Conservation (phyloP, 1,139 yeast species). For the Entelexis sorbosivorans region DNA sequence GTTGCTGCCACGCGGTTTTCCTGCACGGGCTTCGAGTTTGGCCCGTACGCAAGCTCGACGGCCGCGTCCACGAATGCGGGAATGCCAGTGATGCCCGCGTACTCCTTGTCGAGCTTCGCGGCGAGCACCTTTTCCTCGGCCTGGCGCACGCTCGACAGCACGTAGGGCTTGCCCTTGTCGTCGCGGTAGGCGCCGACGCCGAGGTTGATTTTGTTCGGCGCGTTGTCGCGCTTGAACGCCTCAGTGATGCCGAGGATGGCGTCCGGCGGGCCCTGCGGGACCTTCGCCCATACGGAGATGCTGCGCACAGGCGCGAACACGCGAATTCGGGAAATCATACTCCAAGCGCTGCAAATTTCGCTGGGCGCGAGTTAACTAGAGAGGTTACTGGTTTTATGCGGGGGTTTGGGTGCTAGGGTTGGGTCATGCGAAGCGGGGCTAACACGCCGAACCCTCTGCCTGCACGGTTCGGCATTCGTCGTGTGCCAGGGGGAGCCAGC, state of each 20-base stretch:
- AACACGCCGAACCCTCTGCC: neutral
- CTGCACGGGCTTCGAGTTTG: conserved; percentile 31
- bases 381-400: conserved; percentile 2
- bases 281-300: conserved; percentile 29
- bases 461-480: conserved; percentile 2
- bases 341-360: neutral
- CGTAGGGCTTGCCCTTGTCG: conserved; percentile 86
- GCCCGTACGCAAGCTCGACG: conserved; percentile 49
- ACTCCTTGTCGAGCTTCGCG: conserved; percentile 71
- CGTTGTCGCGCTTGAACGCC: conserved; percentile 39
- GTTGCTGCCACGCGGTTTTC: conserved; percentile 46
- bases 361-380: neutral
- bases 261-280: conserved; percentile 54
- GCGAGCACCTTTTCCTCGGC: conserved; percentile 36
- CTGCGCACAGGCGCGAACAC: conserved; percentile 5
- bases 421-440: conserved; percentile 3
- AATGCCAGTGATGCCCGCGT: conserved; percentile 73
- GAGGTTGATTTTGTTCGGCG: conserved; percentile 61
- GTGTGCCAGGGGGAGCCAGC: neutral
- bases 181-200: conserved; percentile 98
- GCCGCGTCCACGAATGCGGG: conserved; percentile 67
- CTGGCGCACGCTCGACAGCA: conserved; percentile 65
- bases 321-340: conserved; percentile 4
- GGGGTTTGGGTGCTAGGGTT: conserved; percentile 4
- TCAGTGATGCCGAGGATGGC: conserved; percentile 56